Percentiles rank a stretch among this genome's conserved stretches.
Conservation (phyloP, 257 asterid species). For the Gentiana dahurica region DNA sequence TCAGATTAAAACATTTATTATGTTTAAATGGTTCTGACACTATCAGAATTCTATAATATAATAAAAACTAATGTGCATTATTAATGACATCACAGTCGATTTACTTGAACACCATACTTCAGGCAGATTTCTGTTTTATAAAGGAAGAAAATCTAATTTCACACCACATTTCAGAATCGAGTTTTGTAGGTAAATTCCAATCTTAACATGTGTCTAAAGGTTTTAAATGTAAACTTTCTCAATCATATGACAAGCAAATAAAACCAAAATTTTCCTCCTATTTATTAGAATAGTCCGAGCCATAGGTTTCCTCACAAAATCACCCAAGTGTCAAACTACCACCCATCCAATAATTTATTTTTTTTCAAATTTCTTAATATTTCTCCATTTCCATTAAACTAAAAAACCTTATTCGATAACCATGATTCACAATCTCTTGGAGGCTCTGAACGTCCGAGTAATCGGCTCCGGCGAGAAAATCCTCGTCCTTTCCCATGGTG, state of each 20-base stretch:
- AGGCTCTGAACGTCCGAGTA: conserved; percentile 67
- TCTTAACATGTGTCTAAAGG: background rate
- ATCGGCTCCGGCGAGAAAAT: conserved; percentile 66
- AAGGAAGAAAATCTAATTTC: background rate
- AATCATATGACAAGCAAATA: background rate
- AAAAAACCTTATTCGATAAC: background rate
- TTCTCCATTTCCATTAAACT: background rate
- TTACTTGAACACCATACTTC: no score
- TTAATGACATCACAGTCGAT: no score
- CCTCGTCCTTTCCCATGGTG: conserved; percentile 76
- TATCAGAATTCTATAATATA: no score
- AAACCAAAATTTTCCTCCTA: background rate
- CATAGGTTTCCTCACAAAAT: background rate
- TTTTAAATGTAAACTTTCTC: no score
- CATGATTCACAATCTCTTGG: conserved; percentile 57
- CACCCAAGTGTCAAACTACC: background rate
- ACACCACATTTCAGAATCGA: background rate
- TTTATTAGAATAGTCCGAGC: background rate
- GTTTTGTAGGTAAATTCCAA: background rate
- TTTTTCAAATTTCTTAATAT: background rate
- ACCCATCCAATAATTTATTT: background rate
- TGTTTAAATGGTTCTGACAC: no score
- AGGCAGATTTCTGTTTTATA: background rate
- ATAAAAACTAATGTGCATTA: no score
- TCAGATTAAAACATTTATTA: no score